Conservation (phyloP, 192 early-diverging fungal species). For the Ramicandelaber brevisporus region DNA sequence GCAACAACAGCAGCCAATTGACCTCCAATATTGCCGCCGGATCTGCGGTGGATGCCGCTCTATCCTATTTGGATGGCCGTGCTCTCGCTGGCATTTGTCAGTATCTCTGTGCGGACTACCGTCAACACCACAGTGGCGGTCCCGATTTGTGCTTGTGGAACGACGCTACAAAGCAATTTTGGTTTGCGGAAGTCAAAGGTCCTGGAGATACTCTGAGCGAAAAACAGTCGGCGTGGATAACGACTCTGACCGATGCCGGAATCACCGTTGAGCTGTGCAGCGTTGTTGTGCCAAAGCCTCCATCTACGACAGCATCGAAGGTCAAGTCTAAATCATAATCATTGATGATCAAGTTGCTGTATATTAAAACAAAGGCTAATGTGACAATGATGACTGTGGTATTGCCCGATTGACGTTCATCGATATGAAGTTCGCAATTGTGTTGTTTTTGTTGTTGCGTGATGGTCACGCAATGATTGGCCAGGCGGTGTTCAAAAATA, state of each 20-base stretch:
- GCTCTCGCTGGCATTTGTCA: slow-evolving; percentile 27
- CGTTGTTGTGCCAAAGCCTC: slow-evolving; percentile 9
- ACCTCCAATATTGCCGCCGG: too few species aligned
- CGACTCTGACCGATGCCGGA: slow-evolving; percentile 19
- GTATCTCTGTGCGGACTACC: slow-evolving; percentile 31
- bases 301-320: slow-evolving; percentile 6
- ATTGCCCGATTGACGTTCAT: too few species aligned
- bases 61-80: slow-evolving; percentile 26
- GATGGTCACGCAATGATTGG: too few species aligned
- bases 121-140: slow-evolving; percentile 30
- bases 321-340: too few species aligned
- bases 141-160: slow-evolving; percentile 50
- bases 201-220: slow-evolving; percentile 40
- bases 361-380: too few species aligned
- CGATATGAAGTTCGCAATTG: too few species aligned
- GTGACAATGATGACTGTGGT: too few species aligned
- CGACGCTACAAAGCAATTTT: slow-evolving; percentile 16
- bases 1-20: neutral
- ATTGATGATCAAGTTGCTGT: too few species aligned
- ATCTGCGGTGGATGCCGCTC: too few species aligned
- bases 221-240: slow-evolving; percentile 41
- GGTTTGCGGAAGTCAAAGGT: slow-evolving; percentile 44
- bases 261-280: slow-evolving; percentile 35
- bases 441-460: too few species aligned
- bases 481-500: too few species aligned